Evolutionary conservation across 2,329 filamentous ascomycete species (phyloP), one percentile per base, ranked within the genome.

Genomic region (Colletotrichum lindemuthianum): DNA sequence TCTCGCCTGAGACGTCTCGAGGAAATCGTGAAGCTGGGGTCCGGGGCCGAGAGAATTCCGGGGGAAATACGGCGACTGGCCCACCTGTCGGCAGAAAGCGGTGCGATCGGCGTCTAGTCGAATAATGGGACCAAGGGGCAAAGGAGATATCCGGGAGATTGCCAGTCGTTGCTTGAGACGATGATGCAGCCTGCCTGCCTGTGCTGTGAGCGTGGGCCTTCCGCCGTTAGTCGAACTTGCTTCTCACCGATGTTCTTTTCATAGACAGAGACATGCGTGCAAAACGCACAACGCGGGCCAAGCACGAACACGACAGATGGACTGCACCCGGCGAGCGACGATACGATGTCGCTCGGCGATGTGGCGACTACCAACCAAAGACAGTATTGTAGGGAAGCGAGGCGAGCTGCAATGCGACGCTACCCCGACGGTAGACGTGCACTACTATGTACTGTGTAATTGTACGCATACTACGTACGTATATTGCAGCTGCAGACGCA

Each of bases 361-460:
- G 39, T 60, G 50, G 50, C 60, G 50, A 12, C 50, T 15, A 39
- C 36, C 32, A 56, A 39, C 37, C 37, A 36, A 32, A 9, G 33
- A n/a, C 43, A 41, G 24, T 39, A 33, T 36, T 32, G 15, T 52
- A 13, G 37, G 39, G 56, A 44, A 44, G 49, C 49, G 61, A 61
- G 61, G 57, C 61, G 50, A 65, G 34, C 50, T 64, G 56, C 60
- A 55, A 56, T 65, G 57, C 57, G n/a, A 61, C 57, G 44, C 57
- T 50, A 60, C 49, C 37, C 16, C 47, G 34, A 53, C 47, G 48
- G 24, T 24, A 53, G 37, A 11, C 44, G 40, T 40, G 24, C 24
- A 24, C 24, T 24, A 24, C 24, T 24, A 4, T 24, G 24, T 24
- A 24, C 24, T 24, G 4, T 4, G 24, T 24, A 24, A 3, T 24